These are phyloP conservation scores for Spizellomyces punctatus DNA, from an alignment of 192 early-diverging fungal genomes.

Conservation along the genomic window DNA sequence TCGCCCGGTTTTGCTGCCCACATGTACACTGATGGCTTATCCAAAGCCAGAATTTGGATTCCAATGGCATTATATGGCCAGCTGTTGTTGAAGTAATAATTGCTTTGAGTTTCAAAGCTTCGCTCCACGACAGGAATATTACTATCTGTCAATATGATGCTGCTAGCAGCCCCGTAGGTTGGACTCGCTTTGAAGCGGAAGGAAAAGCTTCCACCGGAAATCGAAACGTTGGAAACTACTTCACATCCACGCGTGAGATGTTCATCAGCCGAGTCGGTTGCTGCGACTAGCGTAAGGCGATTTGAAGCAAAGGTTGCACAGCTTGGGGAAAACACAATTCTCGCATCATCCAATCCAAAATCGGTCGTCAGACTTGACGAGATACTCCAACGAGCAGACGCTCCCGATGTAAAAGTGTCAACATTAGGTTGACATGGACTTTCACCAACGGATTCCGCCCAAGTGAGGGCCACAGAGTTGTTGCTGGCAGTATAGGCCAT, in stretches of 20 bases:
- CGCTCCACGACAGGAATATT: neutral
- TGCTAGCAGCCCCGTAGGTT: neutral
- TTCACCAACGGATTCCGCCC: neutral
- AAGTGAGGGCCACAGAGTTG: neutral
- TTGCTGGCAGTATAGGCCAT: neutral
- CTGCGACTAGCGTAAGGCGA: neutral
- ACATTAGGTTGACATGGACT: neutral
- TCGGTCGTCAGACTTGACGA: neutral
- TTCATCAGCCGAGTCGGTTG: neutral
- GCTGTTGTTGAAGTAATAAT: neutral
- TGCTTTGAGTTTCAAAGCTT: neutral
- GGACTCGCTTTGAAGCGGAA: constrained; percentile 12
- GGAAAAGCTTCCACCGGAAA: neutral
- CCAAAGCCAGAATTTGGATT: neutral
- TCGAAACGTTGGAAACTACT: neutral
- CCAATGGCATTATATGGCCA: neutral
- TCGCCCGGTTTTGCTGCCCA: constrained; percentile 1
- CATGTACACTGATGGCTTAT: neutral
- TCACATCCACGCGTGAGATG: neutral
- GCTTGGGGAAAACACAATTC: neutral
- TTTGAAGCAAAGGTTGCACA: neutral
- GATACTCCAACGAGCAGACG: too few species aligned
- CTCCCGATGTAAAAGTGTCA: too few species aligned
- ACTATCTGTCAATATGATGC: constrained; percentile 4
- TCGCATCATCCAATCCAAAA: neutral